These are phyloP conservation scores for Cymbomonas tetramitiformis DNA, from an alignment of 139 green algal genomes.

Conservation along the genomic window DNA sequence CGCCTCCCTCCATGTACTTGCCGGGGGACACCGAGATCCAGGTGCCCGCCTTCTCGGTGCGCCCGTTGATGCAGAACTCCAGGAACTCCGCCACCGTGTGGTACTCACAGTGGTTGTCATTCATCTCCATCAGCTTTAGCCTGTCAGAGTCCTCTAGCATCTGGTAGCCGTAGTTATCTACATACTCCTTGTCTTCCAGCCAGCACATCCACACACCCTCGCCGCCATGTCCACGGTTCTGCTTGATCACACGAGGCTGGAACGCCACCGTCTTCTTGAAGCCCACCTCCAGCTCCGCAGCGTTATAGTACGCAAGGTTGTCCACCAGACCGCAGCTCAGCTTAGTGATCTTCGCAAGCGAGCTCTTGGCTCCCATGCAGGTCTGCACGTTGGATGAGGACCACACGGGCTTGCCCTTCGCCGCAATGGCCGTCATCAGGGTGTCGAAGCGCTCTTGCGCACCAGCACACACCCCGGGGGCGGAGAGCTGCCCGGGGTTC, in stretches of 20 bases:
- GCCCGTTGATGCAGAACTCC: constrained; percentile 15
- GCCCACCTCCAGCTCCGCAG: constrained; percentile 10
- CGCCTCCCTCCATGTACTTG: constrained; percentile 20
- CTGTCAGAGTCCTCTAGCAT: background rate
- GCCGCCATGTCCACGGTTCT: constrained; percentile 24
- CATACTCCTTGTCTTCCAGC: background rate
- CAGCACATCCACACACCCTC: constrained; percentile 29
- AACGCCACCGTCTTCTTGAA: constrained; percentile 22
- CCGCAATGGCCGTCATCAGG: background rate
- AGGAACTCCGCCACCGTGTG: constrained; percentile 19
- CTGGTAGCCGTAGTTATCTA: background rate
- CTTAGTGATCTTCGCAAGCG: constrained; percentile 25
- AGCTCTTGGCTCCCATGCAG: constrained; percentile 25
- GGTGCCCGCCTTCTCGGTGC: background rate
- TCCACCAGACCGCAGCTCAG: constrained; percentile 22
- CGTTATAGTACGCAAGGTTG: constrained; percentile 27
- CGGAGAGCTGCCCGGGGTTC: constrained; percentile 20
- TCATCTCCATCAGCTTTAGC: constrained; percentile 14
- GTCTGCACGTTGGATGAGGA: constrained; percentile 5
- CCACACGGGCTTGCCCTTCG: background rate
- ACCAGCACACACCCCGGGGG: background rate
- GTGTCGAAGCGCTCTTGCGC: constrained; percentile 7
- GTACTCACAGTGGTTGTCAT: constrained; percentile 18
- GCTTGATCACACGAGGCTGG: constrained; percentile 25
- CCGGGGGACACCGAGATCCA: background rate